Conservation (phyloP, 495 filamentous ascomycete species). For the Talaromyces liani region DNA sequence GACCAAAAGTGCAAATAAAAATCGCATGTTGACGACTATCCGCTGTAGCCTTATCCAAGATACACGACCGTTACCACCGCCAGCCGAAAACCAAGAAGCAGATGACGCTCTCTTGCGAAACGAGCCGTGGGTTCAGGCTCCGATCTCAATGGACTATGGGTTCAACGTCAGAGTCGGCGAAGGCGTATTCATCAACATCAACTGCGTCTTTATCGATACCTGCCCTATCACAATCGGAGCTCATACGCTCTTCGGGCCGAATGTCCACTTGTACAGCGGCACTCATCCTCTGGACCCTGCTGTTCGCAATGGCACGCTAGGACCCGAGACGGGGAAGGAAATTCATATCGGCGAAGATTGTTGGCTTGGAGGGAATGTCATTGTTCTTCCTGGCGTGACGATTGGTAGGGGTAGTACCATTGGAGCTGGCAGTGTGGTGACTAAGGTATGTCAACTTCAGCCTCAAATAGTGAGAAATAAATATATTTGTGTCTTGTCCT, state of each 20-base stretch:
- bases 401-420: constrained; percentile 71
- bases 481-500: not conserved
- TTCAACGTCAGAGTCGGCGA: constrained; percentile 61
- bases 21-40: not conserved
- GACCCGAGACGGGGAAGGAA: constrained; percentile 68
- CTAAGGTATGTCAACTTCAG: constrained; percentile 53
- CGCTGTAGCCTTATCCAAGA: constrained; percentile 49
- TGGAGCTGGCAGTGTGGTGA: constrained; percentile 86
- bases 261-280: constrained; percentile 61
- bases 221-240: constrained; percentile 69
- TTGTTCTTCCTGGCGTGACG: constrained; percentile 68
- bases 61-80: constrained; percentile 53
- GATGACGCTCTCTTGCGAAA: constrained; percentile 53
- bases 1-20: not conserved
- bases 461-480: not conserved
- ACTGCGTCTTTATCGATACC: constrained; percentile 70
- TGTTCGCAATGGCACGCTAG: constrained; percentile 63
- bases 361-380: constrained; percentile 78
- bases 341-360: constrained; percentile 81
- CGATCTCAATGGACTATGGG: constrained; percentile 70
- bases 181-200: constrained; percentile 70
- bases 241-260: constrained; percentile 73
- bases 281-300: constrained; percentile 72
- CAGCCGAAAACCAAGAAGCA: constrained; percentile 40
- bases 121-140: constrained; percentile 64